These are phyloP conservation scores for Paralagenidium karlingii DNA, from an alignment of 352 stramenopile genomes.

Conservation along the genomic window DNA sequence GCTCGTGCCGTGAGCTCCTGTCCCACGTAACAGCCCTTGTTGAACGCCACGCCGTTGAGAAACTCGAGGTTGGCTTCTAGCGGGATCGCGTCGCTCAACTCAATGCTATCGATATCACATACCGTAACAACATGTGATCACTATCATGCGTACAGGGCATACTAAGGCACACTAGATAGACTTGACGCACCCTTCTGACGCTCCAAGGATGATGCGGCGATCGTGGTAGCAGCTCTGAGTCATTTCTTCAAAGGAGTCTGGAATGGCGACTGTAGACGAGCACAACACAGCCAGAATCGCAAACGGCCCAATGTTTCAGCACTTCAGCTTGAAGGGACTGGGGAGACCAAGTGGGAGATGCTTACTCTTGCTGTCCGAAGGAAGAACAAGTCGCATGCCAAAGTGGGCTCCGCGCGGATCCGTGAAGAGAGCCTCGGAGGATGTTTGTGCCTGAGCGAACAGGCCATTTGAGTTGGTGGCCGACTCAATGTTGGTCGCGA, in stretches of 20 bases:
- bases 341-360: neutral
- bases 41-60: conserved; percentile 83
- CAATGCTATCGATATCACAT: conserved; percentile 31
- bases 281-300: neutral
- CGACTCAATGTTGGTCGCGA: neutral
- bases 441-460: no score
- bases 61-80: conserved; percentile 90
- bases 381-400: conserved; percentile 46
- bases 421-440: conserved; percentile 32
- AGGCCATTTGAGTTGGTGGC: neutral
- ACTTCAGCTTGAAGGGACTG: no score
- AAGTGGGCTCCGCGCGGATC: conserved; percentile 58
- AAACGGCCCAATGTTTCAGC: no score
- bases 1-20: conserved; percentile 91
- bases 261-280: conserved; percentile 33
- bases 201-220: conserved; percentile 49
- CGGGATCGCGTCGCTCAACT: conserved; percentile 78
- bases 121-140: conserved; percentile 5
- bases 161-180: conserved; percentile 15
- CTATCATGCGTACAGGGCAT: conserved; percentile 8
- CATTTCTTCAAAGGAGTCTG: conserved; percentile 24
- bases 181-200: conserved; percentile 52
- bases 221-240: conserved; percentile 39
- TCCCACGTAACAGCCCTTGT: conserved; percentile 92
- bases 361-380: conserved; percentile 14